Percentiles rank a stretch among this genome's conserved stretches.
Conservation (phyloP, 2,329 filamentous ascomycete species). For the Penicillium sp. region DNA sequence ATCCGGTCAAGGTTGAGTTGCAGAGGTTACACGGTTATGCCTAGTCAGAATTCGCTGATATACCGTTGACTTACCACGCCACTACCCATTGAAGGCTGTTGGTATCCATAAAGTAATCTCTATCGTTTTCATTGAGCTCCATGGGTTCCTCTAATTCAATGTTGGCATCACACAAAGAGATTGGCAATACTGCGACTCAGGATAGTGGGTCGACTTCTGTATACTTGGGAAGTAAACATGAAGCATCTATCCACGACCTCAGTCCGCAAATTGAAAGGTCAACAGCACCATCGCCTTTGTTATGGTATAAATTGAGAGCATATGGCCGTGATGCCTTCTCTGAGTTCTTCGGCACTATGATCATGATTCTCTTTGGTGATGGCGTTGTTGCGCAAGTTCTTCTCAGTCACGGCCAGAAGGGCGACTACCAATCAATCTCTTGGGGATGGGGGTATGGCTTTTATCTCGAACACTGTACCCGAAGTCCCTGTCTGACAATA, state of each 20-base stretch:
- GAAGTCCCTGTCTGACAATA: conserved; percentile 11
- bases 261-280: conserved; percentile 10
- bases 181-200: conserved; percentile 13
- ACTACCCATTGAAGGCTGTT: background rate
- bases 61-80: conserved; percentile 12
- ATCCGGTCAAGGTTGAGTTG: conserved; percentile 5
- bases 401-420: conserved; percentile 55
- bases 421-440: conserved; percentile 57
- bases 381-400: conserved; percentile 73
- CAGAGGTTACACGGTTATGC: conserved; percentile 22
- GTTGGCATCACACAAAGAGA: conserved; percentile 21
- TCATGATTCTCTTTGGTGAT: conserved; percentile 71
- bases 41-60: conserved; percentile 17
- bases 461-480: conserved; percentile 8
- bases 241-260: conserved; percentile 20
- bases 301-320: conserved; percentile 60
- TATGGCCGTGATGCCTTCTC: conserved; percentile 63
- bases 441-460: conserved; percentile 55
- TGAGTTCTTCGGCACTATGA: conserved; percentile 71
- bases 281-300: conserved; percentile 29
- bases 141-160: conserved; percentile 22
- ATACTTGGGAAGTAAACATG: conserved; percentile 21
- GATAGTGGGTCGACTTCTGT: conserved; percentile 25
- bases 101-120: background rate
- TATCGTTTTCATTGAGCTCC: background rate